phyloP scores from a whole-genome alignment of 2,329 filamentous ascomycete species.

The Stagonosporopsis vannaccii region DNA sequence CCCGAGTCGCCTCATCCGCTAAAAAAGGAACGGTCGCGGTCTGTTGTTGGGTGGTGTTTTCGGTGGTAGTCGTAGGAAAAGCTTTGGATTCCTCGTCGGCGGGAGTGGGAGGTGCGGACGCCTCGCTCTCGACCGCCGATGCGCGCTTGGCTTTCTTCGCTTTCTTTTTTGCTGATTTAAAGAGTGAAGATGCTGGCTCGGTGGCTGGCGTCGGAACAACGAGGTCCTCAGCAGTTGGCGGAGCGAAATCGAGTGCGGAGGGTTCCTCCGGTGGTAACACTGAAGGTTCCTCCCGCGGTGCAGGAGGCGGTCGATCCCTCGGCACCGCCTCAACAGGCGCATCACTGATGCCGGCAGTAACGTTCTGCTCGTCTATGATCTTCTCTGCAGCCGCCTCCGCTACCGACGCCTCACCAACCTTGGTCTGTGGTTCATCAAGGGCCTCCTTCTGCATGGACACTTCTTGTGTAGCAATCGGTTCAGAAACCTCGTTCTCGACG shows the following conservation, averaged over 20 bases:
- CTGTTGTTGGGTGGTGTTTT: slow-evolving; percentile 30
- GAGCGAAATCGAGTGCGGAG: background rate
- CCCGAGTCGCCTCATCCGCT: slow-evolving; percentile 44
- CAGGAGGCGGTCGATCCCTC: slow-evolving; percentile 13
- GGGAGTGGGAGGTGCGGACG: slow-evolving; percentile 19
- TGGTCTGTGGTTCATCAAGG: background rate
- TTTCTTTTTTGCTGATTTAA: slow-evolving; percentile 41
- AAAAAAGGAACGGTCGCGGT: slow-evolving; percentile 38
- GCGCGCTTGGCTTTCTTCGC: slow-evolving; percentile 37
- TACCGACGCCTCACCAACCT: background rate
- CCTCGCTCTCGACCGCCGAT: slow-evolving; percentile 23
- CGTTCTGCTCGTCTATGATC: background rate
- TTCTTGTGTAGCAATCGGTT: background rate
- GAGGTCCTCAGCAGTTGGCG: background rate
- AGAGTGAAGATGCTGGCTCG: slow-evolving; percentile 22
- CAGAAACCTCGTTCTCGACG: background rate
- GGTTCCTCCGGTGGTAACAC: background rate
- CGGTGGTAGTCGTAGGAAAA: slow-evolving; percentile 26
- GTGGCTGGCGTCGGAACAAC: background rate
- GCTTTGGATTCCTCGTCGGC: slow-evolving; percentile 15
- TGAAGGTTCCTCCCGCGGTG: slow-evolving; percentile 4
- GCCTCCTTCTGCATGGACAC: background rate
- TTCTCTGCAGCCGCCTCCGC: background rate
- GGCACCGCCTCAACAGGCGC: slow-evolving; percentile 6
- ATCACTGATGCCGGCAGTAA: background rate